Conservation (phyloP, 2,329 filamentous ascomycete species). For the Scytalidium lignicola region DNA sequence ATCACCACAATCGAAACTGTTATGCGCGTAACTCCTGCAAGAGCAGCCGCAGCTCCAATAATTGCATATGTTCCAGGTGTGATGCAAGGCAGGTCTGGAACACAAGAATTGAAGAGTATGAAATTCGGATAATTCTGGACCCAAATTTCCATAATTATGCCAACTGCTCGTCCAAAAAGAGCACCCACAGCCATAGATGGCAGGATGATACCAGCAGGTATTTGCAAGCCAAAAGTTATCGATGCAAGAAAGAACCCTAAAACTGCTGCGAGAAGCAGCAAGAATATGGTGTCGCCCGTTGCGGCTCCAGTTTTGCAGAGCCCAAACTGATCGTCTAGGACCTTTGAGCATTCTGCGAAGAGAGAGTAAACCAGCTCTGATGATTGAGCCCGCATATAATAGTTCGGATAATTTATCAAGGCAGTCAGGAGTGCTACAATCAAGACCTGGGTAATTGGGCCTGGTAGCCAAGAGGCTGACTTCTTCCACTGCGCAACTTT, state of each 20-base stretch:
- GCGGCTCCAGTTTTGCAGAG: constrained; percentile 85
- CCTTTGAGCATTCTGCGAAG: constrained; percentile 82
- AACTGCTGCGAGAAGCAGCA: constrained; percentile 75
- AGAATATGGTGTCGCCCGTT: constrained; percentile 73
- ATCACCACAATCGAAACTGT: constrained; percentile 98
- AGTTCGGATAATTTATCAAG: constrained; percentile 89
- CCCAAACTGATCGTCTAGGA: constrained; percentile 80
- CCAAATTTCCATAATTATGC: constrained; percentile 85
- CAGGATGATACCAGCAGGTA: constrained; percentile 91
- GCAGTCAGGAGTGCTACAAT: constrained; percentile 78
- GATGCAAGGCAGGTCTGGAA: constrained; percentile 81
- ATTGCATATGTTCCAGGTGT: constrained; percentile 96
- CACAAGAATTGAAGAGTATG: constrained; percentile 73
- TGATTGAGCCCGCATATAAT: constrained; percentile 90
- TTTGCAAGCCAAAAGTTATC: constrained; percentile 88
- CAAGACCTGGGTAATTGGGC: constrained; percentile 74
- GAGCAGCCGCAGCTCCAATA: constrained; percentile 88
- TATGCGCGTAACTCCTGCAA: constrained; percentile 90
- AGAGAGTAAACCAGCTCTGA: constrained; percentile 88
- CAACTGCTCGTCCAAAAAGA: constrained; percentile 80
- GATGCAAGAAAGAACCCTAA: constrained; percentile 81
- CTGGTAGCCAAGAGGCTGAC: constrained; percentile 56
- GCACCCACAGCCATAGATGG: constrained; percentile 96
- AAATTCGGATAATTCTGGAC: constrained; percentile 73
- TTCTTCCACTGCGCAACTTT: constrained; percentile 76